Conservation (phyloP, 441 rosid species). For the Adansonia rubrostipa region DNA sequence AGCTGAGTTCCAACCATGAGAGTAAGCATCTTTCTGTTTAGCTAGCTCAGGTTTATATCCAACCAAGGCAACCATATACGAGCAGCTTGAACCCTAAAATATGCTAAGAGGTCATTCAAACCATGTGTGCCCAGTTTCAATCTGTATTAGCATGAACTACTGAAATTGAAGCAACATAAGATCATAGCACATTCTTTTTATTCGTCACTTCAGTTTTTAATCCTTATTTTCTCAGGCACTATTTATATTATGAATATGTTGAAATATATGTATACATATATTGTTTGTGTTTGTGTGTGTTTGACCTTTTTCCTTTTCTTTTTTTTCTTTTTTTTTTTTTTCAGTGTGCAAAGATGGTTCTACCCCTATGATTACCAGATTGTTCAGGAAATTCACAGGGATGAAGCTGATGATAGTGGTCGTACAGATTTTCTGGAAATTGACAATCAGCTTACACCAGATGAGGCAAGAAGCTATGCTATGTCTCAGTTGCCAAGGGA, state of each 20-base stretch:
- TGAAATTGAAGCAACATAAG: not conserved
- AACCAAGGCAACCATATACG: not conserved
- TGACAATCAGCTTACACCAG: slow-evolving; percentile 69
- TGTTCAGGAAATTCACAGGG: slow-evolving; percentile 84
- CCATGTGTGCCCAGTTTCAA: not conserved
- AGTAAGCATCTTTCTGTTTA: not conserved
- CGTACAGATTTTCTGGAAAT: slow-evolving; percentile 56
- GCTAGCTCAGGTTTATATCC: slow-evolving; percentile 9
- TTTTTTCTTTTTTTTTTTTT: not conserved
- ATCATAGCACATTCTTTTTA: not conserved
- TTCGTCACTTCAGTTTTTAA: not conserved
- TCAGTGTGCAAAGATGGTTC: slow-evolving; percentile 92
- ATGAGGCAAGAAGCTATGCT: slow-evolving; percentile 88
- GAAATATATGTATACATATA: not conserved
- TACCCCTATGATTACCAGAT: slow-evolving; percentile 93
- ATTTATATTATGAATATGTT: not conserved
- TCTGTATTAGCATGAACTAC: not conserved
- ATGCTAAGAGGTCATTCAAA: not conserved
- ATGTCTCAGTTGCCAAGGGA: slow-evolving; percentile 89
- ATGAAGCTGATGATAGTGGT: slow-evolving; percentile 66
- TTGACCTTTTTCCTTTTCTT: not conserved
- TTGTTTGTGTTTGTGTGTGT: not conserved
- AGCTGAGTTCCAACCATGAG: not conserved
- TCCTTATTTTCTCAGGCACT: not conserved
- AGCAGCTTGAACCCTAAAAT: not conserved